A percentile compares a stretch with the other conserved stretches of the same genome.
phyloP scores from a whole-genome alignment of 148 eudicot species.

The Arbutus unedo region DNA sequence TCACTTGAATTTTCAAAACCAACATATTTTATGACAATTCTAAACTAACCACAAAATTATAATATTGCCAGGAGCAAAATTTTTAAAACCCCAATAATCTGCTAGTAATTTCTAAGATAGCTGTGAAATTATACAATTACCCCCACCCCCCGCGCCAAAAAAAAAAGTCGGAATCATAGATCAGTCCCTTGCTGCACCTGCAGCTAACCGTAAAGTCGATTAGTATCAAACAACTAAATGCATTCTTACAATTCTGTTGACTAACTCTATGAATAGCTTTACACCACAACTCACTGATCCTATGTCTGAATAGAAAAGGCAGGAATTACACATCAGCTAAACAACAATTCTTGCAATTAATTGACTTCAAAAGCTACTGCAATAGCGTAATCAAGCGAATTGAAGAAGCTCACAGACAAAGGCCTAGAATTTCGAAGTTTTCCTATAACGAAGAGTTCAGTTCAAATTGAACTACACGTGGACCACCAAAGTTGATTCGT shows the following conservation, averaged over 20 bases:
- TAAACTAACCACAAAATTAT: background rate
- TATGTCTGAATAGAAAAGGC: background rate
- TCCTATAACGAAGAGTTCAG: background rate
- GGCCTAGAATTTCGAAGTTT: background rate
- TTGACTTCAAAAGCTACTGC: background rate
- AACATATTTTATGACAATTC: background rate
- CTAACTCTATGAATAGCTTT: background rate
- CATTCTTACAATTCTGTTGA: background rate
- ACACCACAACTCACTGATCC: background rate
- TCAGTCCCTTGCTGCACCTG: background rate
- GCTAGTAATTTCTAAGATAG: background rate
- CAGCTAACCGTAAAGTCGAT: background rate
- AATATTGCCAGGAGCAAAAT: background rate
- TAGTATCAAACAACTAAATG: background rate
- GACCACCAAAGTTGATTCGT: background rate
- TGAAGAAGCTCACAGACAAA: background rate
- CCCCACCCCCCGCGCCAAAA: too few relatives aligned
- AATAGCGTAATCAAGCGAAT: background rate
- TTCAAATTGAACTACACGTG: background rate
- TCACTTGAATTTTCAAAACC: background rate
- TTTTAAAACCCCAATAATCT: background rate
- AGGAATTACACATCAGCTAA: background rate
- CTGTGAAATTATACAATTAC: background rate
- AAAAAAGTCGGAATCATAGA: background rate
- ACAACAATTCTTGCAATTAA: background rate